Conservation (phyloP, 306 rosid genomes). For the Pyrus pyrifolia region DNA sequence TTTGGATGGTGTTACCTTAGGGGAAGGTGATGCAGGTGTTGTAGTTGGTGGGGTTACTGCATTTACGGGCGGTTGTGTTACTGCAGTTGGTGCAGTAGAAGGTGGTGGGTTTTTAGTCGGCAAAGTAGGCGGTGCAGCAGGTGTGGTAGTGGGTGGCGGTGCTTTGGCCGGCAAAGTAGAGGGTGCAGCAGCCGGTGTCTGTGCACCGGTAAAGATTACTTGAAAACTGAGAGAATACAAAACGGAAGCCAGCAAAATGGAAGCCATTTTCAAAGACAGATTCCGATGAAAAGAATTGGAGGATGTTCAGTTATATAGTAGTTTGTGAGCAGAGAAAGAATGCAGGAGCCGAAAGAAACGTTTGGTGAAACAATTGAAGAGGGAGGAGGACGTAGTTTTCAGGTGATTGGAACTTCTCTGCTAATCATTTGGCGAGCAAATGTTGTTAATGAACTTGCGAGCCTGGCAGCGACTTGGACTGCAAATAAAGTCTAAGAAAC, state of each 20-base stretch:
- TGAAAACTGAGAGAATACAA: conserved; percentile 20
- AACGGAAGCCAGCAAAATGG: conserved; percentile 12
- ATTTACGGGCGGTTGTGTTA: conserved; percentile 37
- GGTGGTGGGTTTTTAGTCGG: conserved; percentile 35
- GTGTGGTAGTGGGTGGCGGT: conserved; percentile 39
- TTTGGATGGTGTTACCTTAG: conserved; percentile 44
- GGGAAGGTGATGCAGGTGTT: conserved; percentile 48
- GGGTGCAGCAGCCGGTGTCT: conserved; percentile 37
- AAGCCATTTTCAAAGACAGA: conserved; percentile 26
- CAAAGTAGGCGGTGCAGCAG: conserved; percentile 21
- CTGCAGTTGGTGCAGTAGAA: conserved; percentile 28
- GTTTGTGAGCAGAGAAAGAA: neutral
- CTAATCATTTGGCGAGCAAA: conserved; percentile 16
- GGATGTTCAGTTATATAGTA: conserved; percentile 1
- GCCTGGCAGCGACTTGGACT: neutral
- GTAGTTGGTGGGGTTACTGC: conserved; percentile 31
- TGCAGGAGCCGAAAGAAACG: conserved; percentile 1
- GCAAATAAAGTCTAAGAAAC: neutral
- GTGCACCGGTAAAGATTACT: conserved; percentile 18
- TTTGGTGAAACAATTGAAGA: conserved; percentile 24
- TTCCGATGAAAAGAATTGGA: neutral
- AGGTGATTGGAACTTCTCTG: conserved; percentile 35
- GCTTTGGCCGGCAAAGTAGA: conserved; percentile 27
- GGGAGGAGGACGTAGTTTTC: conserved; percentile 31
- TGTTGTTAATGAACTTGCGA: neutral